A percentile compares a stretch with the other conserved stretches of the same genome.
Conservation (phyloP, 1,284 basidiomycete genomes). For the Leccinum subrobustum region DNA sequence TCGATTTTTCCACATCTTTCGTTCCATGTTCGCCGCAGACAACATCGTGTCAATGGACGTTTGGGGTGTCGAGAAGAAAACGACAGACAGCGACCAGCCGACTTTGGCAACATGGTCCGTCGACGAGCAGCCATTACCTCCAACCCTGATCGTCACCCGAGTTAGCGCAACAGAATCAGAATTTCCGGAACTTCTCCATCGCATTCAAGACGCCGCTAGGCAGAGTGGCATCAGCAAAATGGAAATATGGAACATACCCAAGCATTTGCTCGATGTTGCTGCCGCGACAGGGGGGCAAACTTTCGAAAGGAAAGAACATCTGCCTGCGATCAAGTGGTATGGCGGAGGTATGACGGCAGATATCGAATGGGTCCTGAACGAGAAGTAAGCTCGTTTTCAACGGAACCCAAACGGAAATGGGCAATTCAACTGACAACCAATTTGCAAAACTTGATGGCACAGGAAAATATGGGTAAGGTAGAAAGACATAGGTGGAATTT, state of each 20-base stretch:
- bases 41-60: slow-evolving; percentile 18
- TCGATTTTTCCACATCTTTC: slow-evolving; percentile 12
- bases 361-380: slow-evolving; percentile 55
- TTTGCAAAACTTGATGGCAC: too few species aligned
- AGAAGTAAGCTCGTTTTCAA: slow-evolving; percentile 38
- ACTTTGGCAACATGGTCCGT: slow-evolving; percentile 56
- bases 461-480: too few species aligned
- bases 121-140: slow-evolving; percentile 36
- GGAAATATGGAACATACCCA: slow-evolving; percentile 55
- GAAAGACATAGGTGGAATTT: too few species aligned
- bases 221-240: slow-evolving; percentile 42
- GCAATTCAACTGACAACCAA: slow-evolving; percentile 1
- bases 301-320: slow-evolving; percentile 43
- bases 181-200: slow-evolving; percentile 42
- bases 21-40: slow-evolving; percentile 14
- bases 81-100: slow-evolving; percentile 8
- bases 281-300: slow-evolving; percentile 39
- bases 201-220: slow-evolving; percentile 40
- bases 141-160: slow-evolving; percentile 51
- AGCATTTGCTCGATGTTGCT: slow-evolving; percentile 36
- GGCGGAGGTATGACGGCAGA: slow-evolving; percentile 44
- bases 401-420: too few species aligned
- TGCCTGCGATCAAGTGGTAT: slow-evolving; percentile 61
- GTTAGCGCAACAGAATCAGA: slow-evolving; percentile 38
- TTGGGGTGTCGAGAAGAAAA: slow-evolving; percentile 41